These are phyloP conservation scores for Bisporella sp. DNA, from an alignment of 2,329 filamentous ascomycete genomes.

Conservation along the genomic window DNA sequence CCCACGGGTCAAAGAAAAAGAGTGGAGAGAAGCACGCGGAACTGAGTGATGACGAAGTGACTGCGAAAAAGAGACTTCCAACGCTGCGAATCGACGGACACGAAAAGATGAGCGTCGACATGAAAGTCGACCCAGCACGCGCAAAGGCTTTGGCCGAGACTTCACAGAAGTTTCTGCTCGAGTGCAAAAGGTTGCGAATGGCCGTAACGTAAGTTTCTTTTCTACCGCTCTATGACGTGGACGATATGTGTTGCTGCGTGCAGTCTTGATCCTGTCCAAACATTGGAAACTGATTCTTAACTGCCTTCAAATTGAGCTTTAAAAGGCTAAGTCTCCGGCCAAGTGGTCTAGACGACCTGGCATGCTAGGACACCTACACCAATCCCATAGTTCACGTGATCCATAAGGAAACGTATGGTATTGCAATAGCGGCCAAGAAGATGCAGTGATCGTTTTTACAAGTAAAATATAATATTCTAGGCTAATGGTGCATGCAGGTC, in stretches of 20 bases:
- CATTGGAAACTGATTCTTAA: too few relatives aligned
- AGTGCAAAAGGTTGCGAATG: slow-evolving; percentile 45
- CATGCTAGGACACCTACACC: not conserved
- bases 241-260: too few relatives aligned
- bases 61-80: too few relatives aligned
- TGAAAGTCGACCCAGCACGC: slow-evolving; percentile 56
- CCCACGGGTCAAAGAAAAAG: not conserved
- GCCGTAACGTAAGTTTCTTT: slow-evolving; percentile 43
- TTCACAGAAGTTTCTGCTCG: slow-evolving; percentile 53
- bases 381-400: not conserved
- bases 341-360: not conserved
- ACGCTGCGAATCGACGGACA: too few relatives aligned
- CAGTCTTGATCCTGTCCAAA: too few relatives aligned
- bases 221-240: not conserved
- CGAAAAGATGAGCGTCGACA: slow-evolving; percentile 23
- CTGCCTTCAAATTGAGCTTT: too few relatives aligned
- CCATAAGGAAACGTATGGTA: too few relatives aligned
- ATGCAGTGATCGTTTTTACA: not conserved
- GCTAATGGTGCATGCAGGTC: slow-evolving; percentile 40
- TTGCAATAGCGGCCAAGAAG: slow-evolving; percentile 9
- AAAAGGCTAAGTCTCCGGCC: not conserved
- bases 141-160: slow-evolving; percentile 57
- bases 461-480: too few relatives aligned
- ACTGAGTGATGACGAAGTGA: too few relatives aligned
- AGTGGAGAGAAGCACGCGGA: too few relatives aligned